These are phyloP conservation scores for Parafenestella ontariensis DNA, from an alignment of 2,329 filamentous ascomycete species.

Conservation along the genomic window DNA sequence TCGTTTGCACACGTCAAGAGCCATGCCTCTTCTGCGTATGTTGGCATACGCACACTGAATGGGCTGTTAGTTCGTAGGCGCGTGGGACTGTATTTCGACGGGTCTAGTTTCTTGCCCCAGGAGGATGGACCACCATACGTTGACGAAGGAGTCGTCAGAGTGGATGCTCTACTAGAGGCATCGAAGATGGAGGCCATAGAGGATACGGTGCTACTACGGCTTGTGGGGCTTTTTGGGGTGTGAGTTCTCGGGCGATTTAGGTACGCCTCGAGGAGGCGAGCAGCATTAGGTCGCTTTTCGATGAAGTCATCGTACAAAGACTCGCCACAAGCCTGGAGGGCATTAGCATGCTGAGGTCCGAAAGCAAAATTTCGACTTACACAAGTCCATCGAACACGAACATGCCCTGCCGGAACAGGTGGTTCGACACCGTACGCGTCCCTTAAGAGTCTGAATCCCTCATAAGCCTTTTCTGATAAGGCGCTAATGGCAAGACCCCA, in stretches of 20 bases:
- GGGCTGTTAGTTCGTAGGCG: conserved; percentile 26
- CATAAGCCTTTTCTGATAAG: conserved; percentile 24
- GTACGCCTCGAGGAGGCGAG: conserved; percentile 47
- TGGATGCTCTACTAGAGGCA: conserved; percentile 33
- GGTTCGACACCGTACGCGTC: conserved; percentile 40
- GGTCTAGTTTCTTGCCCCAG: conserved; percentile 22
- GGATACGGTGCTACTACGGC: conserved; percentile 32
- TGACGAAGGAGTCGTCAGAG: conserved; percentile 35
- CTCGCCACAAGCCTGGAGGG: conserved; percentile 38
- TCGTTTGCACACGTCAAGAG: conserved; percentile 50
- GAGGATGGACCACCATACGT: conserved; percentile 33
- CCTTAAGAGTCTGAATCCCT: conserved; percentile 28
- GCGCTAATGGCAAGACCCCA: conserved; percentile 31
- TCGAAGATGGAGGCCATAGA: conserved; percentile 39
- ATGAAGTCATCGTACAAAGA: conserved; percentile 50
- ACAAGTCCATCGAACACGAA: conserved; percentile 48
- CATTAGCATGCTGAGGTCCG: conserved; percentile 2
- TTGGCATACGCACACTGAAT: conserved; percentile 33
- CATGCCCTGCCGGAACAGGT: conserved; percentile 35
- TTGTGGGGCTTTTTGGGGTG: conserved; percentile 27
- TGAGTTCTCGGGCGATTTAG: conserved; percentile 45
- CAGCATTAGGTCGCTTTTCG: conserved; percentile 47
- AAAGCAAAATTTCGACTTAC: conserved; percentile 19
- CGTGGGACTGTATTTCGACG: conserved; percentile 35
- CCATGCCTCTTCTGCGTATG: conserved; percentile 38